These are phyloP conservation scores for Cryphonectria naterciae DNA, from an alignment of 2,329 filamentous ascomycete species.

Conservation along the genomic window DNA sequence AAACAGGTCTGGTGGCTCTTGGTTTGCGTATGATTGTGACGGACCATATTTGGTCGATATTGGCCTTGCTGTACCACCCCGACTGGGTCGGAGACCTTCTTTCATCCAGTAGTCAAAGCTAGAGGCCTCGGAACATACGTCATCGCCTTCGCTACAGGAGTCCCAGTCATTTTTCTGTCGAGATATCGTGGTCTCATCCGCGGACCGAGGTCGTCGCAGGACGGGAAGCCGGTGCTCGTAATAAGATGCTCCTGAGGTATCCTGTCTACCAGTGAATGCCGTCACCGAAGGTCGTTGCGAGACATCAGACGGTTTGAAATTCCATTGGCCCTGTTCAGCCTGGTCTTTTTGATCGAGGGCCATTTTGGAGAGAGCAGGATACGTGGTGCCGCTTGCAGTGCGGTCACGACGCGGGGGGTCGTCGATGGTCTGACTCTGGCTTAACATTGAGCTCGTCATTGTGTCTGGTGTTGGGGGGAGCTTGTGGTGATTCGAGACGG, in stretches of 20 bases:
- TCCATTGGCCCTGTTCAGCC: conserved; percentile 22
- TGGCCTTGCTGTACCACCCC: conserved; percentile 21
- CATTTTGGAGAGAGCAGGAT: conserved; percentile 23
- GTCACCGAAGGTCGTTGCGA: conserved; percentile 39
- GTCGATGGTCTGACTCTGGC: conserved; percentile 54
- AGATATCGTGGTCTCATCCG: conserved; percentile 50
- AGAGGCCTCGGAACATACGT: conserved; percentile 52
- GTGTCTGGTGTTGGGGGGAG: conserved; percentile 65
- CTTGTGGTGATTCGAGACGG: conserved; percentile 45
- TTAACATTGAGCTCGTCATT: conserved; percentile 59
- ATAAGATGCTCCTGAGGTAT: conserved; percentile 34
- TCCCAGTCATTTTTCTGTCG: conserved; percentile 49
- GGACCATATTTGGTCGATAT: neutral
- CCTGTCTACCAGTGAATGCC: conserved; percentile 39
- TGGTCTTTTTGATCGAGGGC: conserved; percentile 12
- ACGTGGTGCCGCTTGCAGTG: conserved; percentile 39
- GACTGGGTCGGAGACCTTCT: conserved; percentile 52
- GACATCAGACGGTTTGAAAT: conserved; percentile 12
- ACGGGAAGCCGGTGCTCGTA: conserved; percentile 38
- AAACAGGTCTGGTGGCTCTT: conserved; percentile 55
- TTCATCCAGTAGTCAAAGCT: conserved; percentile 63
- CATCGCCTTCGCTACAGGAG: conserved; percentile 47
- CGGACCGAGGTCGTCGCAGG: conserved; percentile 50
- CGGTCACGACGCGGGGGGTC: conserved; percentile 49
- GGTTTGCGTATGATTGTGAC: conserved; percentile 1